phyloP scores from a whole-genome alignment of 1,139 yeast species.

The Nakaseomyces nivariensis region DNA sequence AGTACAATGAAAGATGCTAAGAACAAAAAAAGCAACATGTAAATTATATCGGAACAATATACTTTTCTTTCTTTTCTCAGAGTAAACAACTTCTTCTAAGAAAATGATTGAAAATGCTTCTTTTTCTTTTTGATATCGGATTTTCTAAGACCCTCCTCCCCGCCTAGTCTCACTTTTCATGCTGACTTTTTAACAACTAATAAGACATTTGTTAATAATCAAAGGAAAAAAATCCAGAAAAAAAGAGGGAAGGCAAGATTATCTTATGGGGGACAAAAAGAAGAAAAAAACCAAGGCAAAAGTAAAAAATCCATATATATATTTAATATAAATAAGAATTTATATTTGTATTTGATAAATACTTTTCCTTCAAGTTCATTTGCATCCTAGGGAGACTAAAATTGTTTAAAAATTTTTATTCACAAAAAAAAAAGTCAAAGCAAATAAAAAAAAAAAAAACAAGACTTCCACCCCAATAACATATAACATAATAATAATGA shows the following conservation, averaged over 20 bases:
- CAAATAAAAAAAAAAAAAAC: too few relatives aligned
- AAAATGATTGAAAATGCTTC: too few relatives aligned
- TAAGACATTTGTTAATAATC: background rate
- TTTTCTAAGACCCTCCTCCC: background rate
- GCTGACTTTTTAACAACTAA: too few relatives aligned
- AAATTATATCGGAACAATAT: slow-evolving; percentile 3
- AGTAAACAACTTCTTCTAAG: background rate
- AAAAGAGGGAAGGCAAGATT: too few relatives aligned
- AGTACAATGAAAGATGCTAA: background rate
- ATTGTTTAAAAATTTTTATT: background rate
- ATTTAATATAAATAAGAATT: too few relatives aligned
- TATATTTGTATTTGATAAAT: too few relatives aligned
- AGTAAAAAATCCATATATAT: too few relatives aligned
- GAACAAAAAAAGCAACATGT: background rate
- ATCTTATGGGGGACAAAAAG: too few relatives aligned
- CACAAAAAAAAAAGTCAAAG: background rate
- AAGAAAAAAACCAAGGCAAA: too few relatives aligned
- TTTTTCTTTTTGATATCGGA: background rate
- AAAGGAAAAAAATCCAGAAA: background rate
- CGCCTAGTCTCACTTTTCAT: background rate
- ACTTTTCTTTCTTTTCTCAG: background rate
- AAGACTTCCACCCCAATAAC: background rate
- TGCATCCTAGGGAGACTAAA: too few relatives aligned
- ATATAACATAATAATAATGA: slow-evolving; percentile 3
- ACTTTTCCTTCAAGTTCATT: too few relatives aligned